These are phyloP conservation scores for Boletus tomentosulus DNA, from an alignment of 768 basidiomycete species.

Conservation along the genomic window DNA sequence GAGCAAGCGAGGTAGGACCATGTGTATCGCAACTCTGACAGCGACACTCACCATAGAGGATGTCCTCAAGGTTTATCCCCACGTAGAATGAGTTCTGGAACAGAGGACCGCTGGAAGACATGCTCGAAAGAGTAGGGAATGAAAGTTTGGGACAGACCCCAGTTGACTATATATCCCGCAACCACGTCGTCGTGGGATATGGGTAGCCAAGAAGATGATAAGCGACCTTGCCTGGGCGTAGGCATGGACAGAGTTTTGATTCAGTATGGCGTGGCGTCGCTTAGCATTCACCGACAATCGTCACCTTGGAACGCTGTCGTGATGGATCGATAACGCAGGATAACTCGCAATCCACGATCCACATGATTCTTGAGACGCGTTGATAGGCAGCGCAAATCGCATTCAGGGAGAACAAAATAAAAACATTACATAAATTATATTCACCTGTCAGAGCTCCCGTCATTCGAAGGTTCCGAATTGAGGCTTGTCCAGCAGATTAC, in stretches of 20 bases:
- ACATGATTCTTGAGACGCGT: not conserved
- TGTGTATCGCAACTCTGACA: too few relatives aligned
- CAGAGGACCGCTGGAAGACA: conserved; percentile 18
- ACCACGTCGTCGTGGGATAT: not conserved
- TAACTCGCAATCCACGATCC: not conserved
- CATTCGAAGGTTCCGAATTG: not conserved
- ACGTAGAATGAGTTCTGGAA: conserved; percentile 23
- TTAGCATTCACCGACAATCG: not conserved
- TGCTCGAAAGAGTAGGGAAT: not conserved
- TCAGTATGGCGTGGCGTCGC: not conserved
- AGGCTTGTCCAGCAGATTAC: not conserved
- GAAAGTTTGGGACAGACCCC: too few relatives aligned
- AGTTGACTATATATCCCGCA: conserved; percentile 8
- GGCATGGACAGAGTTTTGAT: not conserved
- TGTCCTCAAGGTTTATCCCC: conserved; percentile 22
- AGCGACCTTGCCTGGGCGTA: not conserved
- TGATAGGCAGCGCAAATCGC: not conserved
- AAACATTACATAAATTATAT: not conserved
- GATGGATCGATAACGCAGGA: not conserved
- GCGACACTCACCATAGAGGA: conserved; percentile 20
- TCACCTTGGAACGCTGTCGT: not conserved
- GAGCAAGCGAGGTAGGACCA: not conserved
- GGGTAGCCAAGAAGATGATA: not conserved
- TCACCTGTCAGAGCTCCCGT: not conserved
- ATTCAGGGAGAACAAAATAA: not conserved